Base-by-base conservation (phyloP, 805 yeast species). In the Candida palmyrensis region DNA sequence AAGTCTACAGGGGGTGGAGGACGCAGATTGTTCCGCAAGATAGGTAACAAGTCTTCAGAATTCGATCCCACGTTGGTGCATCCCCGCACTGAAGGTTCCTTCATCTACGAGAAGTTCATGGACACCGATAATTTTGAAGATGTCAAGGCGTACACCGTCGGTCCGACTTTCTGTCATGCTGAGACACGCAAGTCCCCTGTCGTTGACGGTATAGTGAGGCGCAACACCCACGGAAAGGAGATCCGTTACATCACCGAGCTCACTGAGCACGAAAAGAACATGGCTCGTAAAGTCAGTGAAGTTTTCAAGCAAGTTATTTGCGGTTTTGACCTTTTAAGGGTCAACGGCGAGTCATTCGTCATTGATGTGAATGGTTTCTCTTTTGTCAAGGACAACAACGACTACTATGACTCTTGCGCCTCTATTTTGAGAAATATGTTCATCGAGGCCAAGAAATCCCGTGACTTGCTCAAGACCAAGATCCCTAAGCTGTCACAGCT, bases 291-390 rank as follows among this genome's bases (percentile, higher is more conserved):
- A 39, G 89, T 92, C 12, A 75, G 88, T 26, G 68, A 57, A 18
- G 76, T 79, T 0, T 92, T 92, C 56, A 79, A 84, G 33, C 99
- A 92, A 61, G 85, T 94, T 18, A 89, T 92, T 42, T 92, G 99
- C 63, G 99, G 99, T 0, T 92, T 92, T 62, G 99, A 92, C 56
- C 66, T 92, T 30, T 68, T 92, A 37, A 74, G 99, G 48, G 97
- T 89, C 3, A 73, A 82, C 41, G 96, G 96, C 10, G 69, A 77
- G 46, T 82, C 94, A 39, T 92, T 75, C 55, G 98, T 92, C 24
- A 92, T 92, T 56, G 99, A 92, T 58, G 99, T 92, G 24, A 92
- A 92, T 54, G 99, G 99, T 2, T 92, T 92, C 53, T 88, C 97
- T 0, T 92, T 92, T 61, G 99, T 92, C 21, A 92, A 92, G 55